Evolutionary conservation across 1,284 basidiomycete species (phyloP).

Genomic region (Vanrija sp.): DNA sequence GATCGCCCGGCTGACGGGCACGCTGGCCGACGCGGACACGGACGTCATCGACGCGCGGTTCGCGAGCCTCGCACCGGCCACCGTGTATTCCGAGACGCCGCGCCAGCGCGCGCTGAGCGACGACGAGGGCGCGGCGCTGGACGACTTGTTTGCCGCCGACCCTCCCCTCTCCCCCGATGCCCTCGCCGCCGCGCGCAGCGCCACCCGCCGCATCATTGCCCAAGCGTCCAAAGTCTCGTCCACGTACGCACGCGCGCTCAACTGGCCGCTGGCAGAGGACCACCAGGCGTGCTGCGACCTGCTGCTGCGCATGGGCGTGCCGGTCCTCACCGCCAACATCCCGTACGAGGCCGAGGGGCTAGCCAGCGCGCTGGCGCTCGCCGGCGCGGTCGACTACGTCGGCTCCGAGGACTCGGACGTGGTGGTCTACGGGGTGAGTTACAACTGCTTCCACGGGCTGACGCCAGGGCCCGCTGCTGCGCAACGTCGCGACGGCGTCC

Average conservation of each 20-base stretch:
- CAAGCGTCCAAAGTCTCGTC: constrained; percentile 13
- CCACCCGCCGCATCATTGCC: constrained; percentile 10
- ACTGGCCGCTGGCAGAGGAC: constrained; percentile 30
- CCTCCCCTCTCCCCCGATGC: constrained; percentile 2
- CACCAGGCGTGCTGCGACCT: constrained; percentile 49
- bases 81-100: constrained; percentile 32
- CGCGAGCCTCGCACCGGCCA: constrained; percentile 18
- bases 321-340: constrained; percentile 62
- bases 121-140: constrained; percentile 33
- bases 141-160: constrained; percentile 5
- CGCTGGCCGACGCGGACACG: neutral
- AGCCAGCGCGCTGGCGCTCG: constrained; percentile 66
- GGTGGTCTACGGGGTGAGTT: constrained; percentile 40
- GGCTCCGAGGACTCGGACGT: constrained; percentile 74
- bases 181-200: neutral
- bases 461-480: constrained; percentile 65
- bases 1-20: neutral
- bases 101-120: constrained; percentile 33
- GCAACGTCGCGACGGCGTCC: constrained; percentile 61
- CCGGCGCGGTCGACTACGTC: constrained; percentile 74
- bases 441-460: neutral
- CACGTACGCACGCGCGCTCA: constrained; percentile 32
- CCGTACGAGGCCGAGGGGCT: constrained; percentile 78
- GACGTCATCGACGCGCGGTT: constrained; percentile 25
- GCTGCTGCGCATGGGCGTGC: constrained; percentile 68